Base-by-base conservation (phyloP, 1,139 yeast species). In the Taphrina deformans region DNA sequence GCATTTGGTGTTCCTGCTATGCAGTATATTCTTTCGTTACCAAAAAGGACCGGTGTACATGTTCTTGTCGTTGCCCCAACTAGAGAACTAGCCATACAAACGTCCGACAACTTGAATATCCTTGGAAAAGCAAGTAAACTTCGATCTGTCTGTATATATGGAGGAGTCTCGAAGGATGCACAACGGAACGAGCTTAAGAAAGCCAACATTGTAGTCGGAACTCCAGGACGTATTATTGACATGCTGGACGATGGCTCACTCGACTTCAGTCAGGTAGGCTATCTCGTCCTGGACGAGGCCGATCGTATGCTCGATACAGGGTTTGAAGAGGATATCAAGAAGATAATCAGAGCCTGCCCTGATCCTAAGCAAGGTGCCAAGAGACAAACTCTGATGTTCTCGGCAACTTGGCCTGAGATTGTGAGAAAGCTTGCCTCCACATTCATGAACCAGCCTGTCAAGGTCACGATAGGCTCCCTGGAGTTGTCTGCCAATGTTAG, bases 1-100 rank as follows among this genome's bases (percentile, higher is more conserved):
- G 98, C 98, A 0, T 93, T 93, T 75, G 97, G 98, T 73, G 96
- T 93, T 21, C 99, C 99, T 52, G 97, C 97, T n/a, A 83, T 93
- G 67, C 83, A 90, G 75, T 85, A 85, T 70, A 79, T 91, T 56
- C 61, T 72, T 26, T 63, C 70, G 53, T 40, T 64, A 33, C 62
- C 67, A 18, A 77, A 65, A 29, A 27, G 41, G 45, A 77, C 78
- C 50, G 89, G 88, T 18, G 81, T 89, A 67, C 84, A 85, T 71
- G 96, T 91, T 4, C 81, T 95, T 69, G 90, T 89, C 68, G 86
- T 93, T 65, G 91, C 98, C 1, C 99, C 99, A 67, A 93, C 99
- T 14, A 87, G 99, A 80, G 99, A 93, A 77, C 82, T 93, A 73
- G 98, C 99, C 1, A 84, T 93, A 71, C 99, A 93, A 78, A 93